Evolutionary conservation across 371 early-diverging fungal species (phyloP).

Genomic region (Mortierella sp.): DNA sequence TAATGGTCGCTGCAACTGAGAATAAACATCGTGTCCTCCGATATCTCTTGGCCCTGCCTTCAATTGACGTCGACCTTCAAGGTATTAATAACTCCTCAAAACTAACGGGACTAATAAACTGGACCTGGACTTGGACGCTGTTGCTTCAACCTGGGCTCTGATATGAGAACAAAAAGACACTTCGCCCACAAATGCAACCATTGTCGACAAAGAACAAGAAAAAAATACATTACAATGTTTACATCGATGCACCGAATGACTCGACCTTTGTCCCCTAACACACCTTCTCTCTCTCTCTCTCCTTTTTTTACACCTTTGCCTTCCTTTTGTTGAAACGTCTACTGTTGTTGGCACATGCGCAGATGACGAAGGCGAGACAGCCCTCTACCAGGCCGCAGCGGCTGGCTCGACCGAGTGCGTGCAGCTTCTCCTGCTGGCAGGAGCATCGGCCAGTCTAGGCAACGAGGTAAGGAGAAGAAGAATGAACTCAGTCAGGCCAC

Average conservation of each 20-base stretch:
- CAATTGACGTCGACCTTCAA: conserved; percentile 37
- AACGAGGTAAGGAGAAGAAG: conserved; percentile 56
- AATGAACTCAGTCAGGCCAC: background rate
- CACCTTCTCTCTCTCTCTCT: background rate
- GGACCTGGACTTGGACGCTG: background rate
- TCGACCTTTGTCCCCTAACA: conserved; percentile 9
- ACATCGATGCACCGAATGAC: conserved; percentile 1
- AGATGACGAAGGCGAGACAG: conserved; percentile 63
- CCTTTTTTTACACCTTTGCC: background rate
- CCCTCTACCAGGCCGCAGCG: conserved; percentile 61
- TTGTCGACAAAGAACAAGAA: background rate
- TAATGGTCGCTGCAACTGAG: conserved; percentile 57
- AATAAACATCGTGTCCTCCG: conserved; percentile 52
- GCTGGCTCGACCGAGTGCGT: conserved; percentile 55
- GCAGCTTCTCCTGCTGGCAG: conserved; percentile 53
- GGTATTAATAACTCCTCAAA: conserved; percentile 16
- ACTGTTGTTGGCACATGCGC: background rate
- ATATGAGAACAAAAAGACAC: background rate
- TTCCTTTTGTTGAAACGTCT: background rate
- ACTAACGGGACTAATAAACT: background rate
- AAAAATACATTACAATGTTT: background rate
- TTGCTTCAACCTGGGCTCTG: background rate
- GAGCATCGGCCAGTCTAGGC: conserved; percentile 52
- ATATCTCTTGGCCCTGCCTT: conserved; percentile 42
- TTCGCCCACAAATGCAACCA: background rate